Evolutionary conservation across 2,329 filamentous ascomycete genomes (phyloP).

Genomic region (Fusarium nygamai): DNA sequence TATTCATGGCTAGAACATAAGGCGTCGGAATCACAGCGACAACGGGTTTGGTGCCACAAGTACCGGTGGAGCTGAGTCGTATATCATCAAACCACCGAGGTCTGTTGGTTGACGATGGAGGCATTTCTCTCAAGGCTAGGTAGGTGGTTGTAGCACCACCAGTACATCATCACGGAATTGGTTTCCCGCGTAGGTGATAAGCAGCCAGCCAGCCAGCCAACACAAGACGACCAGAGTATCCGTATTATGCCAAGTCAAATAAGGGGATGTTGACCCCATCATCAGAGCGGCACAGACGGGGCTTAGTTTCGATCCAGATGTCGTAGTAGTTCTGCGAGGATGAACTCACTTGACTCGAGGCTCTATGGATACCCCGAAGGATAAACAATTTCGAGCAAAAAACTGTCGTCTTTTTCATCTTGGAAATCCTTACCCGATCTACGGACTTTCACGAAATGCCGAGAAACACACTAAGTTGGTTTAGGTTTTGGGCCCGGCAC

Average conservation of each 20-base stretch:
- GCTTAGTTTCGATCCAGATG: constrained; percentile 1
- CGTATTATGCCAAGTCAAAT: constrained; percentile 19
- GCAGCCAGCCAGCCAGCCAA: constrained; percentile 7
- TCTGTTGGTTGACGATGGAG: constrained; percentile 1
- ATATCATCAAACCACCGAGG: constrained; percentile 18
- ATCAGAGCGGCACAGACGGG: constrained; percentile 21
- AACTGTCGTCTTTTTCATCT: constrained; percentile 3
- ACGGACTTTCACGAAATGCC: constrained; percentile 25
- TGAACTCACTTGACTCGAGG: constrained; percentile 8
- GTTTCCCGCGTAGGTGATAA: constrained; percentile 27
- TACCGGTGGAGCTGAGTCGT: constrained; percentile 29
- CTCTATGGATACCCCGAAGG: not conserved
- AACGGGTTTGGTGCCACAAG: constrained; percentile 28
- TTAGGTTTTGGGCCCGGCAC: constrained; percentile 16
- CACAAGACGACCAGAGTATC: constrained; percentile 8
- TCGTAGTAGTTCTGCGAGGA: not conserved
- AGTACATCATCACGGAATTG: constrained; percentile 16
- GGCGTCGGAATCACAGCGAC: constrained; percentile 29
- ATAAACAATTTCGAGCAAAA: not conserved
- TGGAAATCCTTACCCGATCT: constrained; percentile 26
- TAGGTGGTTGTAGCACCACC: not conserved
- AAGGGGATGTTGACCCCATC: constrained; percentile 9
- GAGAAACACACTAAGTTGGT: constrained; percentile 23
- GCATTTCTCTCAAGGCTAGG: not conserved
- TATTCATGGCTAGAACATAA: not conserved